Conservation (phyloP, 2,329 filamentous ascomycete genomes). For the Diaporthe capsici region DNA sequence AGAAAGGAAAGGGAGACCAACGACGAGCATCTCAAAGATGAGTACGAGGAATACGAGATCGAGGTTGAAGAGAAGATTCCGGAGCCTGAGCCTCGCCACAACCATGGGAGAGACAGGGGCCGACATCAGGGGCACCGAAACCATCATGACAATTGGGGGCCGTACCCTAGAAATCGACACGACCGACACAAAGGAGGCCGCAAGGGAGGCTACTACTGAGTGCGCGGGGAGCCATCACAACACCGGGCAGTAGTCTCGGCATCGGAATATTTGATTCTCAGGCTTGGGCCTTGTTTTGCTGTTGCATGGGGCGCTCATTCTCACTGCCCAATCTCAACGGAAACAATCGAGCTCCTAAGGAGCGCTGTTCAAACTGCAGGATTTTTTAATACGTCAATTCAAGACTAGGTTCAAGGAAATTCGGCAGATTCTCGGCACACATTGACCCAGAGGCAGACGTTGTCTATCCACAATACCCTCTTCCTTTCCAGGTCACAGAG, state of each 20-base stretch:
- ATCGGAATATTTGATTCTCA: neutral
- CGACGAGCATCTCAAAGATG: conserved; percentile 77
- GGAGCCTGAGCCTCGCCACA: conserved; percentile 48
- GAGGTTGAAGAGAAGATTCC: conserved; percentile 79
- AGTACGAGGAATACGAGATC: conserved; percentile 82
- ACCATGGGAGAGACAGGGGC: conserved; percentile 42
- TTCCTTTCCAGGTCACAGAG: neutral
- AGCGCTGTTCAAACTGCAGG: neutral
- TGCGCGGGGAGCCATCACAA: neutral
- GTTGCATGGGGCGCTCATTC: neutral
- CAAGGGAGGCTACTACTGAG: conserved; percentile 42
- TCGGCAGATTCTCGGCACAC: conserved; percentile 7
- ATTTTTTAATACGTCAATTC: neutral
- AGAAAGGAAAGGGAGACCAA: conserved; percentile 78
- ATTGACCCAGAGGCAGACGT: neutral
- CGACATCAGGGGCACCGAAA: conserved; percentile 40
- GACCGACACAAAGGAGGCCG: conserved; percentile 41
- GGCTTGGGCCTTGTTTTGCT: neutral
- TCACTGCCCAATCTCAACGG: neutral
- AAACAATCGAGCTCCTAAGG: neutral
- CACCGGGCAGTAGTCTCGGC: neutral
- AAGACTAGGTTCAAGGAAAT: neutral
- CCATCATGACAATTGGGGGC: conserved; percentile 41
- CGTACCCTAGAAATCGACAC: conserved; percentile 41
- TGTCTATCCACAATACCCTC: neutral